Conservation (phyloP, 2,329 filamentous ascomycete species). For the Neofusicoccum ribis region DNA sequence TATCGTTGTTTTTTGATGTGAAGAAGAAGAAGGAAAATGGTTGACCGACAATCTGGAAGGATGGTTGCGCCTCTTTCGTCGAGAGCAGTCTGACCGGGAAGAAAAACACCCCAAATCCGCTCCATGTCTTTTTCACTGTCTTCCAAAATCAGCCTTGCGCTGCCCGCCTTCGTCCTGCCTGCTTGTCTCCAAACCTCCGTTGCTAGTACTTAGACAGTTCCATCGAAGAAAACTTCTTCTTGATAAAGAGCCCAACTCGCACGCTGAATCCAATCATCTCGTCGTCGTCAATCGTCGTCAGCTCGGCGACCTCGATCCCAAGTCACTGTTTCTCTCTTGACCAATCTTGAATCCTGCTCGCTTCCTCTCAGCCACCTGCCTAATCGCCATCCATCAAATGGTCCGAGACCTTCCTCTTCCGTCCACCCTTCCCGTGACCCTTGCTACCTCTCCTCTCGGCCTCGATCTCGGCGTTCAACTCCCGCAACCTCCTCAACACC, state of each 20-base stretch:
- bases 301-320: not conserved
- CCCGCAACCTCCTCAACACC: conserved; percentile 7
- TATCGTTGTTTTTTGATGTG: conserved; percentile 5
- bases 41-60: not conserved
- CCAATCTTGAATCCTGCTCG: not conserved
- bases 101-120: not conserved
- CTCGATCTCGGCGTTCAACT: conserved; percentile 10
- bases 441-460: conserved; percentile 10
- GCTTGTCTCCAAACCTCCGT: not conserved
- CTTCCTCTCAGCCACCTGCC: not conserved
- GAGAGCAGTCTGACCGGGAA: no score
- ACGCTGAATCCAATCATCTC: conserved; percentile 7
- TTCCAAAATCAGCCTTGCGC: no score
- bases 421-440: conserved; percentile 6
- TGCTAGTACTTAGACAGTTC: not conserved
- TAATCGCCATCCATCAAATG: conserved; percentile 13
- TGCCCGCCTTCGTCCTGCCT: not conserved
- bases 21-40: not conserved
- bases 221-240: not conserved
- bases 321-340: not conserved
- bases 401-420: conserved; percentile 7
- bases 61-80: not conserved
- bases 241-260: not conserved
- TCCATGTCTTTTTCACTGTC: no score
- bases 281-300: conserved; percentile 9